Conservation (phyloP, 73 alveolate species). For the Paramecium primaurelia region DNA sequence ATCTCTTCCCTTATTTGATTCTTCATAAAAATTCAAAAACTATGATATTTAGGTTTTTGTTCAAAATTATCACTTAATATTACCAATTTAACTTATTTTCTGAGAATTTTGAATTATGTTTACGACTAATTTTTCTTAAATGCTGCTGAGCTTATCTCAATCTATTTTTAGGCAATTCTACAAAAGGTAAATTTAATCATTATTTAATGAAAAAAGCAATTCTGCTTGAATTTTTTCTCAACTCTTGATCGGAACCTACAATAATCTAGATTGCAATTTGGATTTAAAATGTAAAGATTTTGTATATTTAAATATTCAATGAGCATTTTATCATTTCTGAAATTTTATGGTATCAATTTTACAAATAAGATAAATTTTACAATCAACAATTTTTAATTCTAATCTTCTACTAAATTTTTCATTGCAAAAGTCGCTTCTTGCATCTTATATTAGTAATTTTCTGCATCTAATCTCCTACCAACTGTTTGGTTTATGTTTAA, state of each 20-base stretch:
- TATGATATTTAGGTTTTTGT: not conserved
- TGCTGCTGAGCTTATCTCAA: not conserved
- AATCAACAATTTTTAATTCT: not conserved
- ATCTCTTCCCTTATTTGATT: not conserved
- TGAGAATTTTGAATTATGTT: not conserved
- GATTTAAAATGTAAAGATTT: not conserved
- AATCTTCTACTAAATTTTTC: not conserved
- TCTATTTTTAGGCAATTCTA: not conserved
- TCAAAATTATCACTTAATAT: not conserved
- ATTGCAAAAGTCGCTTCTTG: not conserved
- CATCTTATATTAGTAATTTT: not conserved
- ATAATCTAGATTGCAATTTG: too few species aligned
- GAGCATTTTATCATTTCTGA: not conserved
- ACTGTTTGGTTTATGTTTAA: not conserved
- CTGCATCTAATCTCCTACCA: not conserved
- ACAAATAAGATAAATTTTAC: too few species aligned
- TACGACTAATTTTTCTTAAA: not conserved
- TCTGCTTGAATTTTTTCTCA: not conserved
- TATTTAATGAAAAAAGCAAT: not conserved
- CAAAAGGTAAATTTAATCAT: not conserved
- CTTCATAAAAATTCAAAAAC: not conserved
- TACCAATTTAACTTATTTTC: not conserved
- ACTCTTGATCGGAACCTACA: too few species aligned
- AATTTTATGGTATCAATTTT: too few species aligned
- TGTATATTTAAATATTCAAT: not conserved